phyloP scores from a whole-genome alignment of 257 asterid species.

The Gentiana straminea region DNA sequence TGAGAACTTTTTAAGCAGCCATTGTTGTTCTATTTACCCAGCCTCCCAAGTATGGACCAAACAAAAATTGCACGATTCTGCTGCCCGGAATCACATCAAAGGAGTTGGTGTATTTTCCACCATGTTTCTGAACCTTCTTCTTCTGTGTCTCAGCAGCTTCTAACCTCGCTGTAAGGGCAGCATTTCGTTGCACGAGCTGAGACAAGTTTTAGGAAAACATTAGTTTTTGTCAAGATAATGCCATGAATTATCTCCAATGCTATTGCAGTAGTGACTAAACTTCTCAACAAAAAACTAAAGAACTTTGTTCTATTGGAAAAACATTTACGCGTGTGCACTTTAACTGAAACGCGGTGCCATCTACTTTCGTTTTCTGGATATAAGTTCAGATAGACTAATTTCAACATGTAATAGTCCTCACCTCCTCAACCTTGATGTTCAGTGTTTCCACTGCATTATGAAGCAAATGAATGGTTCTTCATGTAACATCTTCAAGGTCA shows the following conservation, averaged over 20 bases:
- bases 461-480: slow-evolving; percentile 50
- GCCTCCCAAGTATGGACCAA: slow-evolving; percentile 6
- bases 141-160: slow-evolving; percentile 16
- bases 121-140: slow-evolving; percentile 4
- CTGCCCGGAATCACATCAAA: background rate
- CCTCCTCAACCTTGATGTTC: slow-evolving; percentile 36
- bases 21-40: slow-evolving; percentile 3
- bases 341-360: background rate
- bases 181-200: slow-evolving; percentile 46
- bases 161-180: slow-evolving; percentile 31
- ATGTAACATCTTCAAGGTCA: slow-evolving; percentile 49
- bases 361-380: background rate
- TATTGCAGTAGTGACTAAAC: background rate
- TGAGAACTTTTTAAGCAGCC: background rate
- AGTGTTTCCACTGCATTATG: slow-evolving; percentile 41
- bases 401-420: slow-evolving; percentile 3
- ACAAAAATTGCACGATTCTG: slow-evolving; percentile 8
- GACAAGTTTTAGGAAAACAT: slow-evolving; percentile 1
- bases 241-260: background rate
- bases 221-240: background rate
- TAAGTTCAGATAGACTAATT: too few relatives aligned
- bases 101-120: background rate
- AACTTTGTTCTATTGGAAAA: background rate
- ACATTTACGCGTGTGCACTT: background rate
- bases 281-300: background rate